Evolutionary conservation across 1,284 basidiomycete genomes (phyloP).

Genomic region (Apiotrichum siamense): DNA sequence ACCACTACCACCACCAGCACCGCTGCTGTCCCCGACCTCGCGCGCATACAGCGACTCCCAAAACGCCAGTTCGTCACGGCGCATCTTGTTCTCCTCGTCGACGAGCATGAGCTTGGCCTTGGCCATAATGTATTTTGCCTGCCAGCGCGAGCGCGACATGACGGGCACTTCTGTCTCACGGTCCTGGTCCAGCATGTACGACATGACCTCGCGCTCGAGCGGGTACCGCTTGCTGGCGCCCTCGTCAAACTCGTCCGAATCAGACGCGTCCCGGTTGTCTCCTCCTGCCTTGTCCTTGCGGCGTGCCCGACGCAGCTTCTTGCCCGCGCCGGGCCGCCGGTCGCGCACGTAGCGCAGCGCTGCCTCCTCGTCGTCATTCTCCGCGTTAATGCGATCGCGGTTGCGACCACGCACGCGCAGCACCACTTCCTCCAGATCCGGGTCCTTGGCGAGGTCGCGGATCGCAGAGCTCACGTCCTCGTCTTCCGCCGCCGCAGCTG

Average conservation of each 20-base stretch:
- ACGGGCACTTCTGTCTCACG: conserved; percentile 23
- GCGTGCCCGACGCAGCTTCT: conserved; percentile 9
- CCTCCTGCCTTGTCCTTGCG: no score
- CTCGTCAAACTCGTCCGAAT: conserved; percentile 26
- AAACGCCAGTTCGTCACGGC: conserved; percentile 26
- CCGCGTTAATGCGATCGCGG: conserved; percentile 6
- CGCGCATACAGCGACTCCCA: conserved; percentile 2
- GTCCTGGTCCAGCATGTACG: conserved; percentile 17
- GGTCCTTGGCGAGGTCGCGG: conserved; percentile 17
- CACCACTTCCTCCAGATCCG: conserved; percentile 17
- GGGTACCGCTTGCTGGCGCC: conserved; percentile 17
- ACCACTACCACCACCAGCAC: background rate
- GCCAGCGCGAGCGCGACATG: conserved; percentile 30
- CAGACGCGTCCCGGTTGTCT: conserved; percentile 8
- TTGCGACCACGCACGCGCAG: conserved; percentile 10
- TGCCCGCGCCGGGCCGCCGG: conserved; percentile 11
- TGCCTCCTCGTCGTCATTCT: conserved; percentile 9
- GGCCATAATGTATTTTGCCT: conserved; percentile 39
- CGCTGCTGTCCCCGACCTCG: background rate
- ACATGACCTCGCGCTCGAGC: conserved; percentile 15
- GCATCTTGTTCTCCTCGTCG: conserved; percentile 42
- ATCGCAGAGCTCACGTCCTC: conserved; percentile 14
- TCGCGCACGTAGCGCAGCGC: conserved; percentile 17
- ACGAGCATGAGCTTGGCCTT: conserved; percentile 46
- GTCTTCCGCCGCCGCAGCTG: conserved; percentile 5